A percentile compares a stretch with the other conserved stretches of the same genome.
Evolutionary conservation across 495 filamentous ascomycete genomes (phyloP).

Genomic region (Penicillium soppii): DNA sequence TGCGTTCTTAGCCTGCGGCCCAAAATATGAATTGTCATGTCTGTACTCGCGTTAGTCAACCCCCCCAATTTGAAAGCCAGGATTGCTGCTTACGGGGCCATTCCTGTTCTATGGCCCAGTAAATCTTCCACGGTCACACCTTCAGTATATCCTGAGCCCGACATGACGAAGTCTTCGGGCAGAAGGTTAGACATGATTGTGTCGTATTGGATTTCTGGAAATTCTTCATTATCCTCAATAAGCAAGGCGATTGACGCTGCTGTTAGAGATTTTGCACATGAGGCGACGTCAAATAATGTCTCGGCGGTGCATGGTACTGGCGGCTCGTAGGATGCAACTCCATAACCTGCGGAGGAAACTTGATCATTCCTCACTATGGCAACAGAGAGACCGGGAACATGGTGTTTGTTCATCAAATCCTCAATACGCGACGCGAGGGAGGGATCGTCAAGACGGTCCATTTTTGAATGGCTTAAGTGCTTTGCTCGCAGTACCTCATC

Average conservation of each 20-base stretch:
- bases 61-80: neutral
- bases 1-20: slow-evolving; percentile 8
- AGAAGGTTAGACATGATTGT: slow-evolving; percentile 23
- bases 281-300: slow-evolving; percentile 24
- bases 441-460: too few species aligned
- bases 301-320: slow-evolving; percentile 13
- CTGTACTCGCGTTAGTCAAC: neutral
- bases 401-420: neutral
- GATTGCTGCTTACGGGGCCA: slow-evolving; percentile 14
- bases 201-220: slow-evolving; percentile 27
- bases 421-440: too few species aligned
- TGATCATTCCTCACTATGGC: neutral
- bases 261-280: slow-evolving; percentile 27
- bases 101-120: slow-evolving; percentile 25
- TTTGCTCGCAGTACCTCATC: too few species aligned
- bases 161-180: slow-evolving; percentile 31
- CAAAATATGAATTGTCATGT: slow-evolving; percentile 18
- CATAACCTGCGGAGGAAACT: neutral
- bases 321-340: neutral
- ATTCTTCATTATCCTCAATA: slow-evolving; percentile 18
- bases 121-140: slow-evolving; percentile 31
- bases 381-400: neutral
- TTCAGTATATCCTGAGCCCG: slow-evolving; percentile 18
- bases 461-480: too few species aligned
- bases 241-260: slow-evolving; percentile 30